Percentiles rank a stretch among this genome's conserved stretches.
Conservation (phyloP, 2,329 filamentous ascomycete species). For the Aureobasidium sp. region DNA sequence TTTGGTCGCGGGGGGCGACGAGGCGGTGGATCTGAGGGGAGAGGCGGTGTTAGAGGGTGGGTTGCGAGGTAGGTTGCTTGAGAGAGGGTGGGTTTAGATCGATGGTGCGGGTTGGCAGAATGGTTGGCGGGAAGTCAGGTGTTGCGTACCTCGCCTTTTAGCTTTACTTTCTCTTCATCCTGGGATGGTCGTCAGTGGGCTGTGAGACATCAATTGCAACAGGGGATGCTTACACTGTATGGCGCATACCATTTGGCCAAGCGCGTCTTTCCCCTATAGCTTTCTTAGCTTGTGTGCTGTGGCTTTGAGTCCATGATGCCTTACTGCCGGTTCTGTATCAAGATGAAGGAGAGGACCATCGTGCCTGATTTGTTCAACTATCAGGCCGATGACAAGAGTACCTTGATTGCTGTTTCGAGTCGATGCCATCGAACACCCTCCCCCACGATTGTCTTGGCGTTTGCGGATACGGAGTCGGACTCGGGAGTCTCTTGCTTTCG, state of each 20-base stretch:
- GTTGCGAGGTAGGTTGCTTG: constrained; percentile 4
- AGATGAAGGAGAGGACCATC: constrained; percentile 73
- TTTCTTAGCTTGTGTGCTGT: constrained; percentile 1
- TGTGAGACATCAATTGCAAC: neutral
- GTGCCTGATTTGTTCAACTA: constrained; percentile 14
- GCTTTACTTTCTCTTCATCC: constrained; percentile 98
- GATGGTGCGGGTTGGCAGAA: neutral
- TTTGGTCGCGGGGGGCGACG: constrained; percentile 94
- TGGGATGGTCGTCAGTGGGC: constrained; percentile 20
- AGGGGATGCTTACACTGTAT: constrained; percentile 57
- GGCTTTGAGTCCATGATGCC: too few species aligned
- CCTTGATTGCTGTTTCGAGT: neutral
- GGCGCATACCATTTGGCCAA: constrained; percentile 98
- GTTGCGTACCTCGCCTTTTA: constrained; percentile 78
- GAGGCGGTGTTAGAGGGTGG: neutral
- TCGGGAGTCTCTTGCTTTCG: neutral
- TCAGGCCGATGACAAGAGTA: neutral
- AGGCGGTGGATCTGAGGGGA: constrained; percentile 75
- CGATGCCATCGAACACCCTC: neutral
- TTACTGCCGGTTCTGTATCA: constrained; percentile 88
- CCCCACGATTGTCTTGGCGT: constrained; percentile 8
- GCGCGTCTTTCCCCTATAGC: constrained; percentile 85
- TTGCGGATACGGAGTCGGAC: constrained; percentile 5
- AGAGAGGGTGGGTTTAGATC: neutral
- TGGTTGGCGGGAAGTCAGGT: neutral